These are phyloP conservation scores for Hypoxylon rubiginosum DNA, from an alignment of 2,329 filamentous ascomycete genomes.

Conservation along the genomic window DNA sequence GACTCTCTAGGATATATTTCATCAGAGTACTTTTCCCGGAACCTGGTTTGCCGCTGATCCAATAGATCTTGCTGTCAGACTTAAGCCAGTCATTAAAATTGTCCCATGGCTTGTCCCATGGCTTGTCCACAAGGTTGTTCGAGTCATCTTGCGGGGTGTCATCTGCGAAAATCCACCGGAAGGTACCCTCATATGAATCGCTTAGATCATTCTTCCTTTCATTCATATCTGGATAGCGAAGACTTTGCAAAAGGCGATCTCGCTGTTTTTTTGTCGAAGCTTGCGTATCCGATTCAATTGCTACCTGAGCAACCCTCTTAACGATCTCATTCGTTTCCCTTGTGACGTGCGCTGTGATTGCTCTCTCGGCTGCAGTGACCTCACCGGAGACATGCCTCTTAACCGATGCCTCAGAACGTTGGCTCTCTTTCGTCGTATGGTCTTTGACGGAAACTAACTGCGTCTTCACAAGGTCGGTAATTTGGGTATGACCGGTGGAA, in stretches of 20 bases:
- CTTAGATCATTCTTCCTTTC: constrained; percentile 29
- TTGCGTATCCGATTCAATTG: neutral
- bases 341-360: constrained; percentile 3
- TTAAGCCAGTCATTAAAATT: constrained; percentile 33
- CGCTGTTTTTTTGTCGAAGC: neutral
- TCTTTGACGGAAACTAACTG: constrained; percentile 1
- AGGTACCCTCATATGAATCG: constrained; percentile 23
- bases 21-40: constrained; percentile 41
- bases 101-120: constrained; percentile 14
- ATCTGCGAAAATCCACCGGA: constrained; percentile 20
- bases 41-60: constrained; percentile 38
- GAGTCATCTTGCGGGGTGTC: neutral
- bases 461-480: constrained; percentile 1
- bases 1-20: constrained; percentile 24
- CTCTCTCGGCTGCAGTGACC: neutral
- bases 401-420: constrained; percentile 8
- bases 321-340: neutral
- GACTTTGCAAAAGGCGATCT: constrained; percentile 24
- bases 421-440: neutral
- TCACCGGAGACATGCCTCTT: constrained; percentile 7
- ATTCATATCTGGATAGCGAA: constrained; percentile 35
- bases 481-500: neutral
- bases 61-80: constrained; percentile 30
- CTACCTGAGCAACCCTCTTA: neutral
- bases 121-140: neutral